These are phyloP conservation scores for Russula lepida DNA, from an alignment of 768 basidiomycete genomes.

Conservation along the genomic window DNA sequence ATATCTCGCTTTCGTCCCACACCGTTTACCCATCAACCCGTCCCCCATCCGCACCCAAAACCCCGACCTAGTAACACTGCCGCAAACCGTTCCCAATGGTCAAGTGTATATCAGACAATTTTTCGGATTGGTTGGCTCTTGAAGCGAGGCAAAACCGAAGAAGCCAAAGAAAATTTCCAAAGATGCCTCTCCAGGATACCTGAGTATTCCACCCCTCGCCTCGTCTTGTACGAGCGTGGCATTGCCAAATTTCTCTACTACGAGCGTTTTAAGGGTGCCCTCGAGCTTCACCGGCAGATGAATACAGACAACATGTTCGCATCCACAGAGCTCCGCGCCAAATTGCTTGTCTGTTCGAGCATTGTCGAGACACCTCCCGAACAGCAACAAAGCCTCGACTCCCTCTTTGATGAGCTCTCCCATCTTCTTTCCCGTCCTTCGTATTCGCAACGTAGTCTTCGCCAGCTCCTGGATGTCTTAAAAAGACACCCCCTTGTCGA, in stretches of 20 bases:
- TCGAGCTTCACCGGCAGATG: constrained; percentile 37
- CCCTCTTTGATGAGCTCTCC: constrained; percentile 21
- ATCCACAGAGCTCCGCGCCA: constrained; percentile 32
- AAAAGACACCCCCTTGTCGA: constrained; percentile 5
- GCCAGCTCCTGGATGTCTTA: constrained; percentile 30
- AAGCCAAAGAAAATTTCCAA: not conserved
- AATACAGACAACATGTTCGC: constrained; percentile 33
- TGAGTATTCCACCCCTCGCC: constrained; percentile 2
- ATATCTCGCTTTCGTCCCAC: not conserved
- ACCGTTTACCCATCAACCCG: not conserved
- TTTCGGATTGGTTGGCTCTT: not conserved
- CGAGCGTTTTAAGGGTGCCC: constrained; percentile 32
- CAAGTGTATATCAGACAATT: not conserved
- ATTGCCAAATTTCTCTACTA: constrained; percentile 36
- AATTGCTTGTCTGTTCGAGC: constrained; percentile 31
- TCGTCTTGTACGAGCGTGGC: constrained; percentile 29
- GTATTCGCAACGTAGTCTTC: constrained; percentile 22
- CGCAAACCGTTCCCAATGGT: not conserved
- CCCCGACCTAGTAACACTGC: no score
- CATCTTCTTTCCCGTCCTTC: constrained; percentile 23
- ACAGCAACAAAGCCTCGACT: constrained; percentile 13
- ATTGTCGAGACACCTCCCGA: constrained; percentile 24
- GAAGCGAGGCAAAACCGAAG: not conserved
- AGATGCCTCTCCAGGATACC: not conserved
- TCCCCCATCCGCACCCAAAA: not conserved